Base-by-base conservation (phyloP, 495 filamentous ascomycete species). In the Cladorrhinum samala region DNA sequence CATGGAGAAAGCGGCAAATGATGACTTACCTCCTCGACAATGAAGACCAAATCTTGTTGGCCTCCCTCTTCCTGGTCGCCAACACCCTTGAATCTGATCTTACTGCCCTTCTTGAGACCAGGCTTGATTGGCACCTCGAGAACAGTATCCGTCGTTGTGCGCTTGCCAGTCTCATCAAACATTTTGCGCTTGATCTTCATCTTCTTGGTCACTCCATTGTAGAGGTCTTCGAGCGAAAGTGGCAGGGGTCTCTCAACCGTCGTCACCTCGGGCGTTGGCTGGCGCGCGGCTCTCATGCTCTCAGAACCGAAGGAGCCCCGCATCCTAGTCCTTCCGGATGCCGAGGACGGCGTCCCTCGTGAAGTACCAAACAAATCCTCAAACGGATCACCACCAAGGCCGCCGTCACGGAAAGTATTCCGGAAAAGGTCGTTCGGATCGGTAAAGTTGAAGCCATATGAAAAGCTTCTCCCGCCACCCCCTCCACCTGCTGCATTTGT, bases 41-140 rank as follows among this genome's bases (percentile, higher is more conserved):
- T 84, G 59, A 98, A 90, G 66, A 95, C 91, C 41, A 98, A 68
- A 72, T 98, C 94, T 69, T 98, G 94, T 51, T 89, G 86, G n/a
- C 91, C 91, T 24, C 94, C 93, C 65, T 97, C 93, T 57, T 95
- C 91, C 65, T 96, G 91, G 68, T 97, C 94, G 1, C 94, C 93
- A 25, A 97, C 88, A 24, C 91, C 89, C 69, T 88, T 86, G 64
- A 94, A 98, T 72, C 96, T 95, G 60, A 98, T 94, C 78, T 96
- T 98, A 55, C 89, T 93, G 19, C 93, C 93, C 53, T 91, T 87
- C 69, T 96, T 94, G 68, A 96, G 78, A 42, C 93, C 93, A 25
- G 88, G 87, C 72, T 96, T 96, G 70, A 97, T 94, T 49, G 86
- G 85, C 53, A 96, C 92, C 65, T 95, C 90, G 17, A 98, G 68